Evolutionary conservation across 2,329 filamentous ascomycete genomes (phyloP).

Genomic region (Scedosporium apiospermum): DNA sequence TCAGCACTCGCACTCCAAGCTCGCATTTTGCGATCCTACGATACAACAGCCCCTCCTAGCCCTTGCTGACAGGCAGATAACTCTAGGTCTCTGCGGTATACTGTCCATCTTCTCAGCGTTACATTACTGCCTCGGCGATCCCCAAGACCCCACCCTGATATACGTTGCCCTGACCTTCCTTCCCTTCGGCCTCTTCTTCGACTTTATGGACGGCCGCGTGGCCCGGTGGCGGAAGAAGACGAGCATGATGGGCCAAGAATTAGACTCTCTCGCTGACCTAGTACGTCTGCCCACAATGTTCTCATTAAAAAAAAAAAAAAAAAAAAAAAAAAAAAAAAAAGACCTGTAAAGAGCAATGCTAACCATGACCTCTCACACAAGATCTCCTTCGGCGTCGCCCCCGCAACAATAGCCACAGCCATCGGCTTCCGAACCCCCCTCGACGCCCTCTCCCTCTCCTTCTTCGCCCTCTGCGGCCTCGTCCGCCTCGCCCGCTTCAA

Average conservation of each 20-base stretch:
- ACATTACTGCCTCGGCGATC: constrained; percentile 76
- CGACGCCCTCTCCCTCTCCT: constrained; percentile 71
- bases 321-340: neutral
- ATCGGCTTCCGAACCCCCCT: constrained; percentile 76
- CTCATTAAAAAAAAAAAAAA: neutral
- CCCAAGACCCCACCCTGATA: constrained; percentile 55
- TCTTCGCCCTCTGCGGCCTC: constrained; percentile 91
- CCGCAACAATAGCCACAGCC: constrained; percentile 78
- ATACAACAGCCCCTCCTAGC: no score
- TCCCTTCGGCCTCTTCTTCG: constrained; percentile 91
- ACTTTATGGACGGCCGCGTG: constrained; percentile 96
- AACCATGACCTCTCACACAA: constrained; percentile 23
- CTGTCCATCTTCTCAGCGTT: constrained; percentile 95
- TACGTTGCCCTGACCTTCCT: constrained; percentile 81
- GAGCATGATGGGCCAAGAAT: constrained; percentile 93
- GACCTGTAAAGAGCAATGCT: neutral
- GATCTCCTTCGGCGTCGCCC: constrained; percentile 93
- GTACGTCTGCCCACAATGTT: constrained; percentile 39
- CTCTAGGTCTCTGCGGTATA: constrained; percentile 66
- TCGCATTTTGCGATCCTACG: no score
- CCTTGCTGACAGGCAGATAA: neutral
- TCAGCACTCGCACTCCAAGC: no score
- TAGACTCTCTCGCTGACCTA: constrained; percentile 91
- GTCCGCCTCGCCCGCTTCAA: constrained; percentile 95
- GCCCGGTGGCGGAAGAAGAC: constrained; percentile 95